Evolutionary conservation across 148 eudicot genomes (phyloP).

Genomic region (Silene uniflora): DNA sequence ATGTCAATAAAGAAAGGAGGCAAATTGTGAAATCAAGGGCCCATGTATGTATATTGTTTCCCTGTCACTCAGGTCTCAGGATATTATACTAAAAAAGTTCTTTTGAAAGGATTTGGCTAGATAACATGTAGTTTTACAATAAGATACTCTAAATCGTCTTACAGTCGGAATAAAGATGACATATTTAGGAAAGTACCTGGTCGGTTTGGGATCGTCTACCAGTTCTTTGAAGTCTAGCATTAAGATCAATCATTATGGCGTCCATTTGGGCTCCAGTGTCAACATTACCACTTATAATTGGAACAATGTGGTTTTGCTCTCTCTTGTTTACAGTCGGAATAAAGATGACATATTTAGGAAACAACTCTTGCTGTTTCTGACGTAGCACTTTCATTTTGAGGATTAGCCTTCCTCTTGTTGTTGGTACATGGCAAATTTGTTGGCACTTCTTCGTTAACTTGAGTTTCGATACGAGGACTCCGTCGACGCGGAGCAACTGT

Average conservation of each 20-base stretch:
- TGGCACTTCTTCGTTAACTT: too few species aligned
- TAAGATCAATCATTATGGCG: conserved; percentile 66
- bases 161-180: too few species aligned
- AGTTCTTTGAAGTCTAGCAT: conserved; percentile 67
- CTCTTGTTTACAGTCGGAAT: conserved; percentile 44
- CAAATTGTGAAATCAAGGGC: neutral
- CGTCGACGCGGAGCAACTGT: too few species aligned
- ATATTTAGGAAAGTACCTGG: conserved; percentile 37
- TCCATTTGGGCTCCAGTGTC: conserved; percentile 43
- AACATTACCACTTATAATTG: conserved; percentile 27
- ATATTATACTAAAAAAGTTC: neutral
- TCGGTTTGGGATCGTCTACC: conserved; percentile 43
- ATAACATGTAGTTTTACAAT: too few species aligned
- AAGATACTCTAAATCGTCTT: too few species aligned
- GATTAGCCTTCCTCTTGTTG: too few species aligned
- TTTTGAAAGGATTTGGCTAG: too few species aligned
- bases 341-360: too few species aligned
- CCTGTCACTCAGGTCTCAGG: neutral
- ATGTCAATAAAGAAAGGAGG: neutral
- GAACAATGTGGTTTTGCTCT: conserved; percentile 46
- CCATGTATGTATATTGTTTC: neutral
- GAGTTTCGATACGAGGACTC: too few species aligned
- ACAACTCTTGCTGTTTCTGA: too few species aligned
- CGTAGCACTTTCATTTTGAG: too few species aligned
- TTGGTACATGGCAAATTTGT: too few species aligned